Evolutionary conservation across 768 basidiomycete genomes (phyloP).

Genomic region (Chlorophyllum brunneum): DNA sequence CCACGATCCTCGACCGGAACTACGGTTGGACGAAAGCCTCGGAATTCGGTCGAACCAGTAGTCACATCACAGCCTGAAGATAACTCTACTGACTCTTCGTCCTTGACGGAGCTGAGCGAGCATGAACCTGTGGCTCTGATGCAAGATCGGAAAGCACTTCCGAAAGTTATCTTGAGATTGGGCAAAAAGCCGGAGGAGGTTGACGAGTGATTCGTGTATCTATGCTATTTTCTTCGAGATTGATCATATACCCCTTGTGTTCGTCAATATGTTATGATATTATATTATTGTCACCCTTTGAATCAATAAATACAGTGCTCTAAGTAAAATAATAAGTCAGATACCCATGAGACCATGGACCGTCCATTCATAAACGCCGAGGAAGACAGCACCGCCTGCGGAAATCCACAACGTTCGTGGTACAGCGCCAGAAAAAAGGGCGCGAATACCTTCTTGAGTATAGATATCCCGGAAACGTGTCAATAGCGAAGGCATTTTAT

Average conservation of each 20-base stretch:
- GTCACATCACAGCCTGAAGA: slow-evolving; percentile 17
- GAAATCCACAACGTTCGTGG: slow-evolving; percentile 97
- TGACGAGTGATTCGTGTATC: background rate
- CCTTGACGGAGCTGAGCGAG: slow-evolving; percentile 6
- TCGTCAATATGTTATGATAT: background rate
- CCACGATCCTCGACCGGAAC: background rate
- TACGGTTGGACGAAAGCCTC: slow-evolving; percentile 3
- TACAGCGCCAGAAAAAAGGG: slow-evolving; percentile 82
- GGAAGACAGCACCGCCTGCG: slow-evolving; percentile 92
- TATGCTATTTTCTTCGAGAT: background rate
- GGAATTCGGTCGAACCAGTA: slow-evolving; percentile 11
- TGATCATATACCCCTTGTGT: background rate
- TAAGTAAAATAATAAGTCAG: slow-evolving; percentile 13
- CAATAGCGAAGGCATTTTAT: slow-evolving; percentile 50
- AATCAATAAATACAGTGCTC: background rate
- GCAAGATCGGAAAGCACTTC: slow-evolving; percentile 39
- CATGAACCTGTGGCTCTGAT: slow-evolving; percentile 15
- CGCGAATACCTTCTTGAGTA: slow-evolving; percentile 60
- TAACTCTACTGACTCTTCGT: slow-evolving; percentile 12
- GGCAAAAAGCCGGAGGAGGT: slow-evolving; percentile 33
- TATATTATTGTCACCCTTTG: background rate
- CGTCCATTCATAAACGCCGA: slow-evolving; percentile 93
- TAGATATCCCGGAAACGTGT: slow-evolving; percentile 66
- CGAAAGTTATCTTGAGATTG: slow-evolving; percentile 55
- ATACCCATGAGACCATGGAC: slow-evolving; percentile 45